Evolutionary conservation across 768 basidiomycete species (phyloP).

Genomic region (Lactarius indigo): DNA sequence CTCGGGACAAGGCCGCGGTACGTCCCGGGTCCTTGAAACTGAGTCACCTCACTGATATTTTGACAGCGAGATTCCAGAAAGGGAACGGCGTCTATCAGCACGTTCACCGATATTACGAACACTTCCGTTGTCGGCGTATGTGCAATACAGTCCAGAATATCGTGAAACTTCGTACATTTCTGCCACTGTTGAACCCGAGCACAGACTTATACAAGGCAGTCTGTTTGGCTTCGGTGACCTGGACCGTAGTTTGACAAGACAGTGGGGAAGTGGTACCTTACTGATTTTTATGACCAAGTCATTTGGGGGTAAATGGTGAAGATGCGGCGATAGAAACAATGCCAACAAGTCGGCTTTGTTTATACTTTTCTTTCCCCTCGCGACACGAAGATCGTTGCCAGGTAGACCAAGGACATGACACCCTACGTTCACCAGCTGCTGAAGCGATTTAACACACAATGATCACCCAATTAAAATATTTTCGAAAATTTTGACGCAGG

Average conservation of each 20-base stretch:
- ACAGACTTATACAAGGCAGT: not conserved
- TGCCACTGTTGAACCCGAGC: not conserved
- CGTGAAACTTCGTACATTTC: not conserved
- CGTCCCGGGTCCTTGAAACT: not conserved
- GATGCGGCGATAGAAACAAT: not conserved
- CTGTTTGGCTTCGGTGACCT: not conserved
- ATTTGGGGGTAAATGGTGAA: not conserved
- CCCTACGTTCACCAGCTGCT: not conserved
- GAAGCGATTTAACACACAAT: not conserved
- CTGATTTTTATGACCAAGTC: not conserved
- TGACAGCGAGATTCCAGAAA: not conserved
- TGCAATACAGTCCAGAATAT: not conserved
- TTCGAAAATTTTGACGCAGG: not conserved
- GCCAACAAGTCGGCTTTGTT: not conserved
- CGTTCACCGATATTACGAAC: not conserved
- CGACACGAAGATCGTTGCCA: slow-evolving; percentile 4
- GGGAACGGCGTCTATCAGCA: not conserved
- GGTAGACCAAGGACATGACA: not conserved
- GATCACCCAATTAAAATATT: not conserved
- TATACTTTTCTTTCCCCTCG: not conserved
- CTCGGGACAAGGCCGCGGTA: not conserved
- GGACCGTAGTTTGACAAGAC: not conserved
- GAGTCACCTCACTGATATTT: not conserved
- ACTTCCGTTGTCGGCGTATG: not conserved
- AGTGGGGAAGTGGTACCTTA: not conserved